phyloP scores from a whole-genome alignment of 1,284 basidiomycete species.

The Microbotryum intermedium region DNA sequence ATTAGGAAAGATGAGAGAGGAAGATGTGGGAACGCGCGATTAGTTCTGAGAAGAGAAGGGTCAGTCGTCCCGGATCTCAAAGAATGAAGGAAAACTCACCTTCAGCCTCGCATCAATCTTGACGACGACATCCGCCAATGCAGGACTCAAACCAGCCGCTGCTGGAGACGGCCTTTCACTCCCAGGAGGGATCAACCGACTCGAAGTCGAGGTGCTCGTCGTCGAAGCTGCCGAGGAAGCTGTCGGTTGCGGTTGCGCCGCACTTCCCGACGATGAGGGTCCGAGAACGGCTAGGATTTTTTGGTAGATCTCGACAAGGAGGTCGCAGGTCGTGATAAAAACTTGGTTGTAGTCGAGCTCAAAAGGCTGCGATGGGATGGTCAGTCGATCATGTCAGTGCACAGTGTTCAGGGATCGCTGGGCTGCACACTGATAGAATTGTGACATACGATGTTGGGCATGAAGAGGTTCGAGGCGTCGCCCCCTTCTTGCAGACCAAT shows the following conservation, averaged over 20 bases:
- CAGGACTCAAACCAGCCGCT: conserved; percentile 34
- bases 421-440: neutral
- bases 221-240: conserved; percentile 46
- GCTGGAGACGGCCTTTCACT: conserved; percentile 1
- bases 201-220: conserved; percentile 46
- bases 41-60: neutral
- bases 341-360: conserved; percentile 76
- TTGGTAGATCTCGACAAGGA: conserved; percentile 75
- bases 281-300: conserved; percentile 70
- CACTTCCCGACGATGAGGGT: conserved; percentile 43
- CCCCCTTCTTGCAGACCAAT: conserved; percentile 53
- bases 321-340: conserved; percentile 70
- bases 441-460: conserved; percentile 51
- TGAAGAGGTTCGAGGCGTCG: conserved; percentile 61
- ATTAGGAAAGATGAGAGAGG: neutral
- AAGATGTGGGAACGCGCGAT: too few species aligned
- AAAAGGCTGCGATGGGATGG: conserved; percentile 53
- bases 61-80: neutral
- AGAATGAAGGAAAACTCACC: conserved; percentile 44
- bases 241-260: conserved; percentile 7
- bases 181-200: neutral
- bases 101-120: conserved; percentile 75
- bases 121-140: conserved; percentile 53
- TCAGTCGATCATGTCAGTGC: neutral
- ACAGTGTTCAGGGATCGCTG: neutral